Conservation (phyloP, 129 eudicot species). For the Oenanthe sinensis region DNA sequence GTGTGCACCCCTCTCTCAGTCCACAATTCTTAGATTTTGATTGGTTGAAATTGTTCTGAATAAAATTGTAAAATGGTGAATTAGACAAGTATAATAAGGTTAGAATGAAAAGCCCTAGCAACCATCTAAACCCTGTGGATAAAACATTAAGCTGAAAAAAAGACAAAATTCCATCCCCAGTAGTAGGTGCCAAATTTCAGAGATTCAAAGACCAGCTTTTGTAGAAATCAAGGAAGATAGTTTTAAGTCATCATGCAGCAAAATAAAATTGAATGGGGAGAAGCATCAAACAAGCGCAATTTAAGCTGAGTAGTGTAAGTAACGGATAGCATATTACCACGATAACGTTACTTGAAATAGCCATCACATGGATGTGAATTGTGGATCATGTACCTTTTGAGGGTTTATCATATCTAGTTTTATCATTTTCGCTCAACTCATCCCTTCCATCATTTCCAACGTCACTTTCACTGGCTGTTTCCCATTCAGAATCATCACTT, state of each 20-base stretch:
- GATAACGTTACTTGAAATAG: not conserved
- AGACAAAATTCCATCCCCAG: not conserved
- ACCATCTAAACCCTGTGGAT: not conserved
- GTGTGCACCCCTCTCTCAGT: too few relatives aligned
- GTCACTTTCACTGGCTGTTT: constrained; percentile 97
- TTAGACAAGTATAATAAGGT: too few relatives aligned
- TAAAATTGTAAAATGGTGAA: too few relatives aligned
- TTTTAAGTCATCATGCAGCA: not conserved
- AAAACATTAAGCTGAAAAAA: not conserved
- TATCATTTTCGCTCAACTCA: constrained; percentile 40
- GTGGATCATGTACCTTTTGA: constrained; percentile 50
- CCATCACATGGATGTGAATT: not conserved
- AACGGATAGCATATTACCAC: not conserved
- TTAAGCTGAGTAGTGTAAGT: not conserved
- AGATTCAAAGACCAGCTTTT: not conserved
- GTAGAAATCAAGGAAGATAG: not conserved
- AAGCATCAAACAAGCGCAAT: not conserved
- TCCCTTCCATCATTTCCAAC: constrained; percentile 56
- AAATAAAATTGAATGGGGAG: not conserved
- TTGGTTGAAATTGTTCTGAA: too few relatives aligned
- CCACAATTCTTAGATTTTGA: too few relatives aligned
- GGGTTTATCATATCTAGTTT: constrained; percentile 36
- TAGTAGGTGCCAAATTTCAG: not conserved
- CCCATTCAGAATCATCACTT: constrained; percentile 96
- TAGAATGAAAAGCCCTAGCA: too few relatives aligned